Conservation (phyloP, 1,139 yeast genomes). For the Yamadazyma mexicana region DNA sequence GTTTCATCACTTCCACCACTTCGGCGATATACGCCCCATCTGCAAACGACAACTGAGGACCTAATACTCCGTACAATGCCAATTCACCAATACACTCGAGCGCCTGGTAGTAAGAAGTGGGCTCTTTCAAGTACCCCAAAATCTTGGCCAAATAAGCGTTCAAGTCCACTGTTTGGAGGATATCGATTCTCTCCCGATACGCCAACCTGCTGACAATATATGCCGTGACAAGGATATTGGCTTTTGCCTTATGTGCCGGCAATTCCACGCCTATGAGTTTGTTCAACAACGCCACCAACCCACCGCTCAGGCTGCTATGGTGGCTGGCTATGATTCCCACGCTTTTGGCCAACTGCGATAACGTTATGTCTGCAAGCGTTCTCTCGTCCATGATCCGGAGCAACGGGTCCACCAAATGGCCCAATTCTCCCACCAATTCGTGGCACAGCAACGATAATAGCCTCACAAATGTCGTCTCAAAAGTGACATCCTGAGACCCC, state of each 20-base stretch:
- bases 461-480: constrained; percentile 30
- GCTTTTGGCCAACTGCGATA: constrained; percentile 42
- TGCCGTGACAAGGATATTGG: constrained; percentile 39
- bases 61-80: constrained; percentile 59
- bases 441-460: constrained; percentile 39
- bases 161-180: constrained; percentile 18
- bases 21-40: constrained; percentile 18
- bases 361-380: constrained; percentile 33
- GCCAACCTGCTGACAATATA: constrained; percentile 54
- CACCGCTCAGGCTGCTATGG: constrained; percentile 19
- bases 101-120: constrained; percentile 27
- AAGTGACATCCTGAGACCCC: constrained; percentile 19
- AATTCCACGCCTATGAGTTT: constrained; percentile 13
- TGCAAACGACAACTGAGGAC: constrained; percentile 22
- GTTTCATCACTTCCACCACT: constrained; percentile 33
- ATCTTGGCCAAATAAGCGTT: constrained; percentile 18
- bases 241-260: constrained; percentile 20
- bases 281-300: constrained; percentile 12
- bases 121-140: constrained; percentile 19
- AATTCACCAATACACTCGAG: constrained; percentile 56
- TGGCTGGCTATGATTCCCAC: constrained; percentile 61
- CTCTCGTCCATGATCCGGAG: constrained; percentile 24
- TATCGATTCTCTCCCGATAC: constrained; percentile 33
- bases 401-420: constrained; percentile 19
- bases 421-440: constrained; percentile 25